Percentiles rank a stretch among this genome's conserved stretches.
phyloP scores from a whole-genome alignment of 768 basidiomycete genomes.

The Daedaleopsis sinensis region DNA sequence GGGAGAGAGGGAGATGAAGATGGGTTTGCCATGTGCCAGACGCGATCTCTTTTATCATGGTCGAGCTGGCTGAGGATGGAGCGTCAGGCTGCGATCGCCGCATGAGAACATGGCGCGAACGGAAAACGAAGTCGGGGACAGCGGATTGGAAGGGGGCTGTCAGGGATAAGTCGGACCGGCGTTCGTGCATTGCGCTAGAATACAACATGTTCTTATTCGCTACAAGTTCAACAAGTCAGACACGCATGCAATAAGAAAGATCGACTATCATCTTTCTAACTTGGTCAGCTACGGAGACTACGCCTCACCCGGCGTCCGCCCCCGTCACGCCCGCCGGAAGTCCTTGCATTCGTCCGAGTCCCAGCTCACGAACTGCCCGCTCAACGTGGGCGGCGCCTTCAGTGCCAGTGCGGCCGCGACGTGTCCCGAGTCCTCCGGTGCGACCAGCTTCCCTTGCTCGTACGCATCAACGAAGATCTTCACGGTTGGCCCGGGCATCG shows the following conservation, averaged over 20 bases:
- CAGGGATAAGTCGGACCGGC: no score
- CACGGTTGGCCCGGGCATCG: slow-evolving; percentile 61
- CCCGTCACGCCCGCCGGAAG: slow-evolving; percentile 40
- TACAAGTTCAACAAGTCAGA: background rate
- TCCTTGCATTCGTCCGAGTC: slow-evolving; percentile 67
- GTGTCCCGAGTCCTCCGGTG: slow-evolving; percentile 73
- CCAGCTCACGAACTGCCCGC: slow-evolving; percentile 84
- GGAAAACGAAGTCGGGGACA: no score
- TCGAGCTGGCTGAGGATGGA: no score
- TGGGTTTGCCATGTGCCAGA: no score
- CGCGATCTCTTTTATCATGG: no score
- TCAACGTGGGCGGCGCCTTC: slow-evolving; percentile 60
- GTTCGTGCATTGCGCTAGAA: no score
- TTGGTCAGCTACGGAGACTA: no score
- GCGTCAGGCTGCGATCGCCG: no score
- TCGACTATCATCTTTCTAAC: slow-evolving; percentile 16
- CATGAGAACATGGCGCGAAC: no score
- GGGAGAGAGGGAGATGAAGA: no score
- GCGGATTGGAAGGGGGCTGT: no score
- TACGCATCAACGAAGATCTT: slow-evolving; percentile 59
- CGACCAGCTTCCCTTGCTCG: slow-evolving; percentile 69
- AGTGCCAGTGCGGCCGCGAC: slow-evolving; percentile 79
- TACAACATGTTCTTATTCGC: background rate
- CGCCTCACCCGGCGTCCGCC: background rate
- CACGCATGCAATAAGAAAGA: background rate